A percentile compares a stretch with the other conserved stretches of the same genome.
These are phyloP conservation scores for Mentha longifolia DNA, from an alignment of 257 asterid genomes.

Conservation along the genomic window DNA sequence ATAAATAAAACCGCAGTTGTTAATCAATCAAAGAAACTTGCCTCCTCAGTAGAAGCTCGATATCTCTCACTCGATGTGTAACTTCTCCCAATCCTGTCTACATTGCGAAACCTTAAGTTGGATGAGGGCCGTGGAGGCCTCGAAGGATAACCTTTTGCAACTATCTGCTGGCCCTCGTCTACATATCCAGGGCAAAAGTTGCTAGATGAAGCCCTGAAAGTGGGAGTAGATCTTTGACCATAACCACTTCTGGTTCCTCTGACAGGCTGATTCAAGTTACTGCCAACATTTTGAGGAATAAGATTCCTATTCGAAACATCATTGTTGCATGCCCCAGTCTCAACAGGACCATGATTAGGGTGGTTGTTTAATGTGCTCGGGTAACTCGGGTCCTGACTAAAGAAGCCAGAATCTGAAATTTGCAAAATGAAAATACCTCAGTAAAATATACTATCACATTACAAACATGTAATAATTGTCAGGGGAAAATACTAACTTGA, in stretches of 20 bases:
- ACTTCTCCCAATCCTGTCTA: constrained; percentile 57
- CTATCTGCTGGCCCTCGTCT: constrained; percentile 56
- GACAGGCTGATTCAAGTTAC: constrained; percentile 45
- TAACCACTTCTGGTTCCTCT: constrained; percentile 65
- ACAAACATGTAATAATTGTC: constrained; percentile 8
- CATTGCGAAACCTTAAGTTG: constrained; percentile 48
- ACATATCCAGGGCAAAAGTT: constrained; percentile 50
- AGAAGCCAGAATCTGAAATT: constrained; percentile 55
- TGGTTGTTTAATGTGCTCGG: constrained; percentile 40
- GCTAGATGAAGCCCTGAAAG: constrained; percentile 61
- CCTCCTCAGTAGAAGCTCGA: constrained; percentile 51
- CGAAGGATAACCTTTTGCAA: constrained; percentile 49
- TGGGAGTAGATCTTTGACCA: constrained; percentile 56
- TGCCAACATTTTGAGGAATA: constrained; percentile 49
- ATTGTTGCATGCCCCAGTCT: constrained; percentile 48
- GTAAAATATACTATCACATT: background rate
- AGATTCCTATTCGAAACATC: constrained; percentile 50
- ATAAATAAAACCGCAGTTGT: constrained; percentile 52
- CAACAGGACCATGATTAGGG: constrained; percentile 47
- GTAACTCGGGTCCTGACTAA: constrained; percentile 53
- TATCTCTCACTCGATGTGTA: constrained; percentile 48
- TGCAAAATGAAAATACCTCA: constrained; percentile 32
- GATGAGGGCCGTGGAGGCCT: constrained; percentile 53
- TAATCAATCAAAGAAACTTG: constrained; percentile 50
- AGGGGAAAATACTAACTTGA: constrained; percentile 50